Base-by-base conservation (phyloP, 805 yeast genomes). In the Candida chilensis region DNA sequence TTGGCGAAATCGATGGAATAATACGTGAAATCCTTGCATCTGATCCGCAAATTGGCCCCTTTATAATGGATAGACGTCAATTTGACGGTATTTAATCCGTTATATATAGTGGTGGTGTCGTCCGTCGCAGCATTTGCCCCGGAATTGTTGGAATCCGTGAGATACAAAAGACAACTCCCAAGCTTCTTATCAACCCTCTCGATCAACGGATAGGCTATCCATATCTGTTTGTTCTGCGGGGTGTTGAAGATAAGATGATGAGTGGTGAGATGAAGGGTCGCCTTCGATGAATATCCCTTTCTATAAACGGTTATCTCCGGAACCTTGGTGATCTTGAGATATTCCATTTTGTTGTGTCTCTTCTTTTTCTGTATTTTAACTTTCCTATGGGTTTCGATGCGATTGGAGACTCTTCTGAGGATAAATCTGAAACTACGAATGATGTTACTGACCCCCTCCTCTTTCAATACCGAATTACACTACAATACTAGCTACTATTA, bases 191-290 rank as follows among this genome's bases (percentile, higher is more conserved):
- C 70, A 1, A 80, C 74, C 28, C 63, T 64, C 28, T 74, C 78
- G 19, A 88, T 76, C 38, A 87, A 72, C 1, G 96, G 96, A 52
- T 86, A 90, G 35, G 94, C 81, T 18, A 86, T 68, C 98, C 97
- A 92, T 18, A 85, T 71, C 50, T 92, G 97, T 34, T 75, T 60
- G 6, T 20, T 39, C 36, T 50, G 55, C 49, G 48, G 8, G 52
- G 29, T 1, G 74, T 65, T 25, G 48, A 81, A 82, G 20, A 82
- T 81, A 42, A 83, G 51, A 54, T 83, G 92, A 47, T 82, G 88
- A 5, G 84, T 72, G 2, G 88, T 79, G 27, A 82, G 52, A 46
- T 78, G 88, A 17, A 82, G 47, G 3, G 77, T 64, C 1, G 90
- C 92, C 9, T 50, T 48, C n/a, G 60, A 49, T 6, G 67, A 54